A percentile compares a stretch with the other conserved stretches of the same genome.
phyloP scores from a whole-genome alignment of 2,329 filamentous ascomycete species.

The Hypoxylon rubiginosum region DNA sequence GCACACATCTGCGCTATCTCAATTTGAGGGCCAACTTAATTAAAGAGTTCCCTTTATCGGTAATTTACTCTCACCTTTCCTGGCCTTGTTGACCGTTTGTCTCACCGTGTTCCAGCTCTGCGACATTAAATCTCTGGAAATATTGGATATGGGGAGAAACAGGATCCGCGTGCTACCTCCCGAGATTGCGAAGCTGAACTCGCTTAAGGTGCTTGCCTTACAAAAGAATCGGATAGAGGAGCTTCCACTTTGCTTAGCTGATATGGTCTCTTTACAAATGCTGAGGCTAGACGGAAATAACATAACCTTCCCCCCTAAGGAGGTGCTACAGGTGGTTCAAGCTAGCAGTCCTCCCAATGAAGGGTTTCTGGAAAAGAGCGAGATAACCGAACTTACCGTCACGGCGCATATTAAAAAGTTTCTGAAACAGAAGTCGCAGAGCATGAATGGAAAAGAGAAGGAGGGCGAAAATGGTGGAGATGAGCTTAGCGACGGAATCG shows the following conservation, averaged over 20 bases:
- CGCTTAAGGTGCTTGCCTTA: conserved; percentile 89
- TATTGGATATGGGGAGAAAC: conserved; percentile 92
- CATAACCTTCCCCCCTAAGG: conserved; percentile 81
- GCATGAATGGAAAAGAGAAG: conserved; percentile 61
- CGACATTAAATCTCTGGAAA: conserved; percentile 87
- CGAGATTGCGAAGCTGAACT: conserved; percentile 83
- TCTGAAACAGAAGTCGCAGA: conserved; percentile 64
- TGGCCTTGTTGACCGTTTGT: conserved; percentile 15
- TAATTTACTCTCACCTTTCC: conserved; percentile 53
- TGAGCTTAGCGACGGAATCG: conserved; percentile 78
- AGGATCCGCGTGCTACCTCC: conserved; percentile 82
- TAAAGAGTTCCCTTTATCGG: conserved; percentile 70
- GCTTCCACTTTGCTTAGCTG: conserved; percentile 84
- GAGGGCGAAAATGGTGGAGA: conserved; percentile 70
- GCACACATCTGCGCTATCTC: conserved; percentile 81
- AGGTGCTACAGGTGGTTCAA: conserved; percentile 73
- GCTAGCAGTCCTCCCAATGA: conserved; percentile 69
- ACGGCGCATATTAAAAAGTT: conserved; percentile 74
- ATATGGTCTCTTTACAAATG: conserved; percentile 90
- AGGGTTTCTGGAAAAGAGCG: conserved; percentile 69
- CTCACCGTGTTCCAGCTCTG: conserved; percentile 74
- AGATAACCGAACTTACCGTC: conserved; percentile 71
- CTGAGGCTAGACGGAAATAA: conserved; percentile 92
- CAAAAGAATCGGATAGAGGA: conserved; percentile 89
- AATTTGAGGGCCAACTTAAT: conserved; percentile 84